Evolutionary conservation across 257 asterid species (phyloP).

Genomic region (Cruciata laevipes): DNA sequence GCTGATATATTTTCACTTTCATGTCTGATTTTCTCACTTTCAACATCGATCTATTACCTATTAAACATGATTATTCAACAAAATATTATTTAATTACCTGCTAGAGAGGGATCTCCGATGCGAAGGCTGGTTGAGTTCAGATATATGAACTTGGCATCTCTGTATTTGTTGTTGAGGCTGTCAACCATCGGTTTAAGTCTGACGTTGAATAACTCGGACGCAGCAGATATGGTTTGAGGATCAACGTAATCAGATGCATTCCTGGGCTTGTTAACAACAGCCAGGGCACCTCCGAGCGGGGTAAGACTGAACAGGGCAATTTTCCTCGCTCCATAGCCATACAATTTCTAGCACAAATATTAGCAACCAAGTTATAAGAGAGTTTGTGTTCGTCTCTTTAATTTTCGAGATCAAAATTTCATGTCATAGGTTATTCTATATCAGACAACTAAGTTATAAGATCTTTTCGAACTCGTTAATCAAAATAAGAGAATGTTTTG

Average conservation of each 20-base stretch:
- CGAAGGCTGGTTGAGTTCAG: constrained; percentile 37
- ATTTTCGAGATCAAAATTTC: too few species aligned
- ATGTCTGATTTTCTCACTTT: too few species aligned
- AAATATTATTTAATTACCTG: too few species aligned
- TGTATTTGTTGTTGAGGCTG: constrained; percentile 23
- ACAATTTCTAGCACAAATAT: constrained; percentile 25
- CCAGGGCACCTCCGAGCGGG: constrained; percentile 41
- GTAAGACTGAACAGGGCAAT: constrained; percentile 41
- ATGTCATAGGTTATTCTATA: too few species aligned
- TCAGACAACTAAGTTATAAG: too few species aligned
- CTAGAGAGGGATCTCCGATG: constrained; percentile 15
- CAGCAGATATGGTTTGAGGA: constrained; percentile 21
- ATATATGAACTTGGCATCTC: constrained; percentile 33
- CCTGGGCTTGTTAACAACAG: constrained; percentile 11
- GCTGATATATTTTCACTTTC: too few species aligned
- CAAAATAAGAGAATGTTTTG: too few species aligned
- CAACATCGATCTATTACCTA: too few species aligned
- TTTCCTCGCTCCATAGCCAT: constrained; percentile 43
- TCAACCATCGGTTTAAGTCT: constrained; percentile 29
- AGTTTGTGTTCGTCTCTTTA: too few species aligned
- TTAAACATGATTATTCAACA: too few species aligned
- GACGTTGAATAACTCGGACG: constrained; percentile 26
- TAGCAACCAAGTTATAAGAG: neutral
- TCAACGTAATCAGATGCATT: constrained; percentile 34
- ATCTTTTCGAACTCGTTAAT: too few species aligned